These are phyloP conservation scores for Pseudopyrenochaeta lycopersici DNA, from an alignment of 2,329 filamentous ascomycete species.

Conservation along the genomic window DNA sequence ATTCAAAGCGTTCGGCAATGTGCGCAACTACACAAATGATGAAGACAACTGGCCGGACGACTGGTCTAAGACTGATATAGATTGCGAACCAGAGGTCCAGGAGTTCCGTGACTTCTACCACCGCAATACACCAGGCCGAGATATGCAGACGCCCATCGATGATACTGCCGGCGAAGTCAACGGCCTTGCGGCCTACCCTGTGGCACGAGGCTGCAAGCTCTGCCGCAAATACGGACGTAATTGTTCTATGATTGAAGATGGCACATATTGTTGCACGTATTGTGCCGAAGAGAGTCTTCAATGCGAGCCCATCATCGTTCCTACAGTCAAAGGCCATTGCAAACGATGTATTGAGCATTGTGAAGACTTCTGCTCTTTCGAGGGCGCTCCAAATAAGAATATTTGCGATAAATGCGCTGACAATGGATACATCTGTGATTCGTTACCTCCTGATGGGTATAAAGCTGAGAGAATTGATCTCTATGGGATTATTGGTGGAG, in stretches of 20 bases:
- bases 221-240: slow-evolving; percentile 35
- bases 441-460: slow-evolving; percentile 24
- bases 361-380: slow-evolving; percentile 31
- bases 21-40: slow-evolving; percentile 32
- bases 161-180: slow-evolving; percentile 31
- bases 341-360: slow-evolving; percentile 31
- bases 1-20: slow-evolving; percentile 23
- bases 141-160: slow-evolving; percentile 24
- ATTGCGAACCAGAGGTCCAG: slow-evolving; percentile 16
- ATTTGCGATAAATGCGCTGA: slow-evolving; percentile 32
- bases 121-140: slow-evolving; percentile 15
- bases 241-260: slow-evolving; percentile 41
- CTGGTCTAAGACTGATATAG: slow-evolving; percentile 31
- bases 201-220: slow-evolving; percentile 43
- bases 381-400: slow-evolving; percentile 17
- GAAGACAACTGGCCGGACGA: slow-evolving; percentile 39
- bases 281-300: slow-evolving; percentile 27
- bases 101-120: slow-evolving; percentile 14
- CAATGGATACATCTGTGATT: slow-evolving; percentile 19
- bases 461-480: slow-evolving; percentile 27
- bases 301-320: slow-evolving; percentile 45
- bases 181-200: slow-evolving; percentile 46
- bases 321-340: slow-evolving; percentile 44
- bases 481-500: slow-evolving; percentile 27
- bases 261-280: slow-evolving; percentile 33